phyloP scores from a whole-genome alignment of 352 stramenopile genomes.

The Phytopythium oedochilum region DNA sequence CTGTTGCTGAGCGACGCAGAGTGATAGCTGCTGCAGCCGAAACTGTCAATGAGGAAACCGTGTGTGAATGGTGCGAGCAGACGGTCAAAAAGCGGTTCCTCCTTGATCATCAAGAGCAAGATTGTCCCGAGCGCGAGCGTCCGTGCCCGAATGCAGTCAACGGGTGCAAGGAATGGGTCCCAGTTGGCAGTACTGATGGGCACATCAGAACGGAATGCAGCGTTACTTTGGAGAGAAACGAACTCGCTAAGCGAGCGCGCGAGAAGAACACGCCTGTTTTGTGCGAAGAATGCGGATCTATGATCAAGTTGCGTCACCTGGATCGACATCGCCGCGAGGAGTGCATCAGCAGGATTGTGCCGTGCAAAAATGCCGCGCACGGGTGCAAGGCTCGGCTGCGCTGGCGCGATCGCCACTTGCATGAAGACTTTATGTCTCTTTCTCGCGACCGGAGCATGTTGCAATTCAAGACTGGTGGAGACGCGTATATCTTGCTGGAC shows the following conservation, averaged over 20 bases:
- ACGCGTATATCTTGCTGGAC: conserved; percentile 33
- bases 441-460: conserved; percentile 41
- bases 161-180: conserved; percentile 68
- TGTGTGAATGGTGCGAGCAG: conserved; percentile 65
- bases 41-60: conserved; percentile 44
- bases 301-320: conserved; percentile 33
- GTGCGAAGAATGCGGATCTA: conserved; percentile 50
- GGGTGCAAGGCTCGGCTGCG: conserved; percentile 52
- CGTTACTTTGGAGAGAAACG: conserved; percentile 50
- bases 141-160: conserved; percentile 55
- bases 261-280: conserved; percentile 38
- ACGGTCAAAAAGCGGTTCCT: conserved; percentile 60
- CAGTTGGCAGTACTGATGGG: conserved; percentile 45
- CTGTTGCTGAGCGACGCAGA: conserved; percentile 34
- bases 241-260: conserved; percentile 34
- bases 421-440: conserved; percentile 55
- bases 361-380: conserved; percentile 62
- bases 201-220: conserved; percentile 43
- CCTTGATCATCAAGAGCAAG: conserved; percentile 76
- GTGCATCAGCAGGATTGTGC: conserved; percentile 60
- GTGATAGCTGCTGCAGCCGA: conserved; percentile 33
- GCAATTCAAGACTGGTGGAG: conserved; percentile 40
- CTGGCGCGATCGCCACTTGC: conserved; percentile 65
- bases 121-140: conserved; percentile 58
- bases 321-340: conserved; percentile 32